Evolutionary conservation across 1,139 yeast species (phyloP).

Genomic region (Geotrichum candidum): DNA sequence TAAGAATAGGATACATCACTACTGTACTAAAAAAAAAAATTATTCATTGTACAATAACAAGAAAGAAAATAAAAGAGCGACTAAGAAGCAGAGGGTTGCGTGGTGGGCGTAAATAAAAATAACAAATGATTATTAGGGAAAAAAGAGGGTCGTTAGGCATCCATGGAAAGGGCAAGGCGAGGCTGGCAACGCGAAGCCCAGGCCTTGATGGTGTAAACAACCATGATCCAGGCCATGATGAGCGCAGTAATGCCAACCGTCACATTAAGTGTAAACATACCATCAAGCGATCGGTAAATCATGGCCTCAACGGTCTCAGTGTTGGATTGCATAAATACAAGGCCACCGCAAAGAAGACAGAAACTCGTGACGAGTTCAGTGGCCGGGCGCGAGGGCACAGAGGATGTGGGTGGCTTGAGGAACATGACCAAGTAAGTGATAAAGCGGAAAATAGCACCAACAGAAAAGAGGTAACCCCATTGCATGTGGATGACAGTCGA

Average conservation of each 20-base stretch:
- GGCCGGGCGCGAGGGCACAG: slow-evolving; percentile 62
- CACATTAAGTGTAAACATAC: slow-evolving; percentile 86
- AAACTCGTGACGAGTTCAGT: slow-evolving; percentile 78
- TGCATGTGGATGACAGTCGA: slow-evolving; percentile 79
- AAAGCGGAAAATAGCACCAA: slow-evolving; percentile 72
- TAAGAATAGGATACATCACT: not conserved
- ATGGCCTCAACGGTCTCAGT: slow-evolving; percentile 76
- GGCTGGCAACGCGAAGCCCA: slow-evolving; percentile 14
- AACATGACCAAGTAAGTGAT: slow-evolving; percentile 58
- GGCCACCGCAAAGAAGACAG: slow-evolving; percentile 78
- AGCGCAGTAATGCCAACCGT: slow-evolving; percentile 73
- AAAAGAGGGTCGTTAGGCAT: not conserved
- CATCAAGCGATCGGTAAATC: slow-evolving; percentile 78
- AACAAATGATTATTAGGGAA: not conserved
- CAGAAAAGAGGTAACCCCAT: slow-evolving; percentile 82
- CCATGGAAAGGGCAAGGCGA: not conserved
- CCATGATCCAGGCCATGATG: slow-evolving; percentile 88
- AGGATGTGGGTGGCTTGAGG: slow-evolving; percentile 43
- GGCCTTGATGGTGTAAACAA: slow-evolving; percentile 54
- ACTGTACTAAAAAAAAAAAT: not conserved
- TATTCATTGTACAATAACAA: not conserved
- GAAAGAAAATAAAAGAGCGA: not conserved
- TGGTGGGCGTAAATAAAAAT: not conserved
- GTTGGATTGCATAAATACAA: slow-evolving; percentile 86
- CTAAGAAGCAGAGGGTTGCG: not conserved